Evolutionary conservation across 345 rosid species (phyloP).

Genomic region (Balakata baccata): DNA sequence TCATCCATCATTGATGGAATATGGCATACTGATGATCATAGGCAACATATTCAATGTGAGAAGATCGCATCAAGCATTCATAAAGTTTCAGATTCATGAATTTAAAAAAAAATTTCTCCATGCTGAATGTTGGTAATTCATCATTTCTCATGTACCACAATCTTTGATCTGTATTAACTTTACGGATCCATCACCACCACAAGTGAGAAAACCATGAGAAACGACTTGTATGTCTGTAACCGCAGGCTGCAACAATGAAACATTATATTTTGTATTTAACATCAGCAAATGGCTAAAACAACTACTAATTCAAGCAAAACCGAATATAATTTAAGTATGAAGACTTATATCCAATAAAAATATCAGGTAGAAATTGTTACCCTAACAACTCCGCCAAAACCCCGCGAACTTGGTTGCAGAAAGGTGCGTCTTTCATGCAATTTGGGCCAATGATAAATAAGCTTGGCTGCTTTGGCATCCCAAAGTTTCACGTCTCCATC

Average conservation of each 20-base stretch:
- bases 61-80: not conserved
- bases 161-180: conserved; percentile 56
- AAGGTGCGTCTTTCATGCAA: conserved; percentile 86
- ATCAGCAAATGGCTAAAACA: not conserved
- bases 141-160: not conserved
- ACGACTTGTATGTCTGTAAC: conserved; percentile 83
- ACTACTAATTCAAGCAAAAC: not conserved
- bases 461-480: conserved; percentile 81
- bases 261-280: conserved; percentile 13
- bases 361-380: conserved; percentile 31
- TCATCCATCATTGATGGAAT: not conserved
- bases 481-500: conserved; percentile 98
- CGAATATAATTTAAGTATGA: too few species aligned
- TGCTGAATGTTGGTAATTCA: not conserved
- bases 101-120: not conserved
- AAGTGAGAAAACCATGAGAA: conserved; percentile 68
- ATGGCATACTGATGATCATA: not conserved
- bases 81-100: not conserved
- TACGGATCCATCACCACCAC: conserved; percentile 88
- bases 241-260: conserved; percentile 55
- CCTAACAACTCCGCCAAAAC: conserved; percentile 83
- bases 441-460: conserved; percentile 84
- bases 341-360: not conserved
- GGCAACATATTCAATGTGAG: not conserved
- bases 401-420: conserved; percentile 74